Conservation (phyloP, 176 grass and related monocot species). For the Rhynchospora tenuis region DNA sequence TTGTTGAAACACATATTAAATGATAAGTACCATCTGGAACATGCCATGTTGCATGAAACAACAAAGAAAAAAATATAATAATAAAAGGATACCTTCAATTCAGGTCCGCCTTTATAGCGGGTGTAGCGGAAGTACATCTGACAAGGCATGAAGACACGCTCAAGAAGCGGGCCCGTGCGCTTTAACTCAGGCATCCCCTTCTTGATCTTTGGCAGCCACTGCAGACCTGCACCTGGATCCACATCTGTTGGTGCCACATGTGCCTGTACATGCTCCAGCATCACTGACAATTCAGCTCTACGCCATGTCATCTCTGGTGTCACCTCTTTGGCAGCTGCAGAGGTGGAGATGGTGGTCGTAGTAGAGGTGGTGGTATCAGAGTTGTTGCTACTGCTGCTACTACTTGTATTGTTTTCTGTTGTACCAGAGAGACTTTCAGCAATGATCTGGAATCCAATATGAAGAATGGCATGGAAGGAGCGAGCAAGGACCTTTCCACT, state of each 20-base stretch:
- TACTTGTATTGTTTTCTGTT: not conserved
- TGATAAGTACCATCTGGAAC: not conserved
- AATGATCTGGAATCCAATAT: slow-evolving; percentile 81
- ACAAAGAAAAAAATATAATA: not conserved
- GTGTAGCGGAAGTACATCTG: slow-evolving; percentile 95
- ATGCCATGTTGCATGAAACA: not conserved
- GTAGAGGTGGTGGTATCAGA: not conserved
- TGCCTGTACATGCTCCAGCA: slow-evolving; percentile 96
- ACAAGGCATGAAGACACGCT: slow-evolving; percentile 96
- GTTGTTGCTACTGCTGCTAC: not conserved
- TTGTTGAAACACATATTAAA: not conserved
- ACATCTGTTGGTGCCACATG: slow-evolving; percentile 96
- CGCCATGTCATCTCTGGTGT: slow-evolving; percentile 83
- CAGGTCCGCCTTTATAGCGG: slow-evolving; percentile 89
- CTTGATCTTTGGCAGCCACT: slow-evolving; percentile 94
- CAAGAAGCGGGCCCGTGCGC: slow-evolving; percentile 86
- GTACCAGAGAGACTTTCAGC: slow-evolving; percentile 46
- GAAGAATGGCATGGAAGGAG: slow-evolving; percentile 87
- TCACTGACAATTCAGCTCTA: slow-evolving; percentile 75
- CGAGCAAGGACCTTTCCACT: slow-evolving; percentile 82
- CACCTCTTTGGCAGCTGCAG: slow-evolving; percentile 28
- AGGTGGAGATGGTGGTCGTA: not conserved
- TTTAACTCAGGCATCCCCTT: slow-evolving; percentile 76
- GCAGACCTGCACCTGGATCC: slow-evolving; percentile 97
- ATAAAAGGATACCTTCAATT: slow-evolving; percentile 59